Evolutionary conservation across 2,329 filamentous ascomycete genomes (phyloP).

Genomic region (Mycosphaerella arachidis): DNA sequence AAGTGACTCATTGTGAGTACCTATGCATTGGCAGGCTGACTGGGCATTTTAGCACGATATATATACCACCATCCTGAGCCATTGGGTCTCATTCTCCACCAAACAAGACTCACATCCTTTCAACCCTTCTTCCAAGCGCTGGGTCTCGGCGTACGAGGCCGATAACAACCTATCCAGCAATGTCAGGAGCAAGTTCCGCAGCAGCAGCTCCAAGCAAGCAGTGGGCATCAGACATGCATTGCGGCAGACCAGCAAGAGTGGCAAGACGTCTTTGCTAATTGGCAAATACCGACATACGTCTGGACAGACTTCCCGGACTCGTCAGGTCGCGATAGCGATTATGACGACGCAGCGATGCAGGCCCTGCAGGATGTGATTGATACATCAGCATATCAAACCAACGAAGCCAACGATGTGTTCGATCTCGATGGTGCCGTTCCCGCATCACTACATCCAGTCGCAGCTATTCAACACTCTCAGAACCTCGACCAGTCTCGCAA

Average conservation of each 20-base stretch:
- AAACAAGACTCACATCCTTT: neutral
- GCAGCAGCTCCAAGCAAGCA: neutral
- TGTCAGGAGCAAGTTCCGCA: neutral
- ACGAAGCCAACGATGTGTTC: neutral
- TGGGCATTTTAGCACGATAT: neutral
- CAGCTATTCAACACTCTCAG: neutral
- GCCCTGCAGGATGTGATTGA: neutral
- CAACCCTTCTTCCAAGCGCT: neutral
- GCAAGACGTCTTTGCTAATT: slow-evolving; percentile 1
- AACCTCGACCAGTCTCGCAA: neutral
- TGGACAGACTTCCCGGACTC: neutral
- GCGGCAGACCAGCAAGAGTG: neutral
- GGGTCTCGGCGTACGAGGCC: slow-evolving; percentile 1
- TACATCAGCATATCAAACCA: neutral
- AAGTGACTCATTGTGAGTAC: neutral
- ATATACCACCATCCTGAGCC: neutral
- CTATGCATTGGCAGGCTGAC: neutral
- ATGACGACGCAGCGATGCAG: neutral
- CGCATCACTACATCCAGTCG: neutral
- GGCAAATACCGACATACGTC: neutral
- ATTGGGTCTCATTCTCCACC: neutral
- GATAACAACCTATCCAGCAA: neutral
- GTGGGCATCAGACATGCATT: neutral
- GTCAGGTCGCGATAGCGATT: neutral
- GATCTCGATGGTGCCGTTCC: neutral